phyloP scores from a whole-genome alignment of 2,329 filamentous ascomycete genomes.

The Orbilia javanica region DNA sequence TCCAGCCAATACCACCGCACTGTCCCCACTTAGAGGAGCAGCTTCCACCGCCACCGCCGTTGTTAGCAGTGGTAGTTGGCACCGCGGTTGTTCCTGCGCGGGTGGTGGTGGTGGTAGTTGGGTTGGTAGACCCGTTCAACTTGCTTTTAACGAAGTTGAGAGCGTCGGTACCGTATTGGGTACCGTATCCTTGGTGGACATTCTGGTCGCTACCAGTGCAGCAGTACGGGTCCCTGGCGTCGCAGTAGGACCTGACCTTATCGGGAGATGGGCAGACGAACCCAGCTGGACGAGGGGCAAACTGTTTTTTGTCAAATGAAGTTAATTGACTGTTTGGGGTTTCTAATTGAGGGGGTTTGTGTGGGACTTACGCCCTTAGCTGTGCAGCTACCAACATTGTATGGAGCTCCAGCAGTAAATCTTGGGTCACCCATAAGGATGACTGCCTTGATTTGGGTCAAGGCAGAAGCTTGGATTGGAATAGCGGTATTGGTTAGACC shows the following conservation, averaged over 20 bases:
- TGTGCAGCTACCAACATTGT: conserved; percentile 73
- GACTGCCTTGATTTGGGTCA: conserved; percentile 73
- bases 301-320: conserved; percentile 62
- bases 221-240: conserved; percentile 73
- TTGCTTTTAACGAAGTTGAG: conserved; percentile 72
- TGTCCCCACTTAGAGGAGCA: conserved; percentile 63
- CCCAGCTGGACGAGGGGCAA: conserved; percentile 71
- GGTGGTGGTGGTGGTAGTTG: conserved; percentile 33
- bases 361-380: conserved; percentile 70
- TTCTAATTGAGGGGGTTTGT: conserved; percentile 66
- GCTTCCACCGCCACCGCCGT: conserved; percentile 7
- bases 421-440: conserved; percentile 77
- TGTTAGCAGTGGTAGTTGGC: conserved; percentile 22
- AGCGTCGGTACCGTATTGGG: conserved; percentile 71
- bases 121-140: conserved; percentile 63
- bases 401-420: conserved; percentile 70
- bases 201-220: conserved; percentile 71
- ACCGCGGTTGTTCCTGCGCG: conserved; percentile 23
- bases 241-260: conserved; percentile 74
- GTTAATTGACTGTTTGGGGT: conserved; percentile 66
- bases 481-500: conserved; percentile 68
- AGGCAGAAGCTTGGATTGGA: conserved; percentile 67
- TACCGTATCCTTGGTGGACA: conserved; percentile 72
- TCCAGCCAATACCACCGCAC: conserved; percentile 65
- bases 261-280: conserved; percentile 70